phyloP scores from a whole-genome alignment of 1,284 basidiomycete species.

The Apiotrichum akiyoshidainum region DNA sequence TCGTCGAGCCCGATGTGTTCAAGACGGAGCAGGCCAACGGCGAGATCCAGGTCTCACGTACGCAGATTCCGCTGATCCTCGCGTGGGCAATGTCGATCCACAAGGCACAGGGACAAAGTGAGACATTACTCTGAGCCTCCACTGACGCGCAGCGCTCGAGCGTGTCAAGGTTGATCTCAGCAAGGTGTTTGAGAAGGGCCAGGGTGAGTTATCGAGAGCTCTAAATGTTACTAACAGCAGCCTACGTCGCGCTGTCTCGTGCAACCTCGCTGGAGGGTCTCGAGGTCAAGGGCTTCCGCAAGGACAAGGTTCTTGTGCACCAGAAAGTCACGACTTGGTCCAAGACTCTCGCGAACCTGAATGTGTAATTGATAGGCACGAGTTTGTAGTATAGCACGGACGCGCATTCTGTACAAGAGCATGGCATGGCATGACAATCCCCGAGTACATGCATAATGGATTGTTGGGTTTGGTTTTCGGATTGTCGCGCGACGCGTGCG shows the following conservation, averaged over 20 bases:
- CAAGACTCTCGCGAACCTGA: slow-evolving; percentile 26
- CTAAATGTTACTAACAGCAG: slow-evolving; percentile 51
- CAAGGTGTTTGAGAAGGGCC: slow-evolving; percentile 74
- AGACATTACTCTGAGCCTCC: slow-evolving; percentile 13
- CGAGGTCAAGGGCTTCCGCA: slow-evolving; percentile 82
- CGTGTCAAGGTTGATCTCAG: slow-evolving; percentile 53
- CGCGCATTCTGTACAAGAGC: not conserved
- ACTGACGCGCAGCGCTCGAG: slow-evolving; percentile 36
- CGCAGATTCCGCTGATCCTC: slow-evolving; percentile 77
- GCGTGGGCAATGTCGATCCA: slow-evolving; percentile 94
- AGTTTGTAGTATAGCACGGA: not conserved
- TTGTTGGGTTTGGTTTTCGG: no score
- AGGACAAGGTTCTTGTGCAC: slow-evolving; percentile 71
- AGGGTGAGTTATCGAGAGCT: slow-evolving; percentile 26
- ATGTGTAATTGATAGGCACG: slow-evolving; percentile 4
- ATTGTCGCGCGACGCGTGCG: no score
- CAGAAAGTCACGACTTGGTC: slow-evolving; percentile 49
- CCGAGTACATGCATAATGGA: no score
- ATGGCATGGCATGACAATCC: not conserved
- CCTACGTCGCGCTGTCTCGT: slow-evolving; percentile 92
- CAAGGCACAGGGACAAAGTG: slow-evolving; percentile 83
- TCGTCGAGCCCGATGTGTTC: slow-evolving; percentile 72
- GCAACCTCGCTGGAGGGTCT: slow-evolving; percentile 87
- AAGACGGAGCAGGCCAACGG: slow-evolving; percentile 81
- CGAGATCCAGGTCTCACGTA: slow-evolving; percentile 69